These are phyloP conservation scores for Arthromyces matolae DNA, from an alignment of 768 basidiomycete genomes.

Conservation along the genomic window DNA sequence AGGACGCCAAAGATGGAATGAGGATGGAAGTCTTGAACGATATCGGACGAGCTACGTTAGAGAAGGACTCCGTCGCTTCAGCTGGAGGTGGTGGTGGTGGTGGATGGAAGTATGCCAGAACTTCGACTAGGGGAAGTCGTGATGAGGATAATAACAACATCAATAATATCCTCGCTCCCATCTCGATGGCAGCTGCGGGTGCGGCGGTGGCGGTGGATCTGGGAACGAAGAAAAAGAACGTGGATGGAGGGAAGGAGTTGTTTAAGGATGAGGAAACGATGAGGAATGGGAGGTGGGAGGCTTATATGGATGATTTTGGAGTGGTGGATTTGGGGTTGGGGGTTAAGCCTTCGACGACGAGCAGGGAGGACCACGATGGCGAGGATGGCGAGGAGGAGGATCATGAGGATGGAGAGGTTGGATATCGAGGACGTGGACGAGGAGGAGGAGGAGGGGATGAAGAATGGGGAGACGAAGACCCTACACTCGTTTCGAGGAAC, in stretches of 20 bases:
- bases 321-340: constrained; percentile 29
- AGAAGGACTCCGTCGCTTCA: no score
- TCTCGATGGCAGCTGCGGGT: no score
- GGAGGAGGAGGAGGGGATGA: neutral
- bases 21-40: neutral
- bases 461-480: constrained; percentile 16
- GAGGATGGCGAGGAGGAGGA: constrained; percentile 4
- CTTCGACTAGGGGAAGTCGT: no score
- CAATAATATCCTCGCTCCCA: no score
- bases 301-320: constrained; percentile 35
- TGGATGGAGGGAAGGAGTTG: neutral
- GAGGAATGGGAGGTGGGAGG: constrained; percentile 34
- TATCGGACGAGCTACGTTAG: constrained; percentile 3
- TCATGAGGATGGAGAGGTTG: constrained; percentile 12
- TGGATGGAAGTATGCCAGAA: no score
- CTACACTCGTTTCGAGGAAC: constrained; percentile 16
- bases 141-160: no score
- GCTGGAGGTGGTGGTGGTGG: no score
- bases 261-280: constrained; percentile 19
- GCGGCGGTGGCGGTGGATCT: constrained; percentile 17
- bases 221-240: neutral
- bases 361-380: constrained; percentile 27
- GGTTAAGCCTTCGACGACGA: no score
- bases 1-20: constrained; percentile 16
- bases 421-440: neutral